Evolutionary conservation across 352 stramenopile genomes (phyloP).

Genomic region (Globisporangium radiosum): DNA sequence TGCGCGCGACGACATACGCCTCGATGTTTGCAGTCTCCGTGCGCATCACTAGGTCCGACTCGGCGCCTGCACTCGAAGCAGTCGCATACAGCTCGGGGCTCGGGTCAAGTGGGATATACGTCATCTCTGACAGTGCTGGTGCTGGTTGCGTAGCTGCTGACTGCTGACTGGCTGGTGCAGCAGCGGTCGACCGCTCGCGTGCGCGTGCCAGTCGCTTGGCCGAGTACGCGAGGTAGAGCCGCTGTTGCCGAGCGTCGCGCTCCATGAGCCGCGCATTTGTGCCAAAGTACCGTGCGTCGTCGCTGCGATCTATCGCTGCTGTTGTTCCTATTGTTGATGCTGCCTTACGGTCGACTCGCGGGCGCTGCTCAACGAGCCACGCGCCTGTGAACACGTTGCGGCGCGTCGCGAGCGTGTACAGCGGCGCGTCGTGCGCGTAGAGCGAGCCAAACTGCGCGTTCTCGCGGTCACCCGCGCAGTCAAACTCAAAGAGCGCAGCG

Average conservation of each 20-base stretch:
- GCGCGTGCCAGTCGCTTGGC: constrained; percentile 33
- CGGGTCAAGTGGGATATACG: constrained; percentile 20
- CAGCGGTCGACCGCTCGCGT: background rate
- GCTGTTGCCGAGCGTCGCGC: constrained; percentile 26
- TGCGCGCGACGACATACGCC: constrained; percentile 46
- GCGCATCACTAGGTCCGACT: constrained; percentile 21
- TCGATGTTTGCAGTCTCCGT: constrained; percentile 65
- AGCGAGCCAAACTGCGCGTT: constrained; percentile 65
- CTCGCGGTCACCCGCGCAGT: constrained; percentile 53
- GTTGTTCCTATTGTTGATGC: background rate
- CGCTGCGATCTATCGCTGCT: constrained; percentile 2
- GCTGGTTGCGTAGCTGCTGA: constrained; percentile 11
- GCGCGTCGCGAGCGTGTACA: constrained; percentile 53
- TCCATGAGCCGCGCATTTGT: constrained; percentile 32
- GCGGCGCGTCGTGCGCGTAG: constrained; percentile 54
- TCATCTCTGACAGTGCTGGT: constrained; percentile 16
- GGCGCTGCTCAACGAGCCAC: constrained; percentile 22
- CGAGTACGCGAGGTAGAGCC: constrained; percentile 67
- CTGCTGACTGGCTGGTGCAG: background rate
- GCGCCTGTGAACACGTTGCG: constrained; percentile 35
- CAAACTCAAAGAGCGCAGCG: constrained; percentile 52
- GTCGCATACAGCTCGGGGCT: background rate
- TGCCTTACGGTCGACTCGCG: constrained; percentile 1
- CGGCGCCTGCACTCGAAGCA: background rate
- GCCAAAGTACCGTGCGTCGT: constrained; percentile 41